phyloP scores from a whole-genome alignment of 345 rosid genomes.

The Sonneratia alba region DNA sequence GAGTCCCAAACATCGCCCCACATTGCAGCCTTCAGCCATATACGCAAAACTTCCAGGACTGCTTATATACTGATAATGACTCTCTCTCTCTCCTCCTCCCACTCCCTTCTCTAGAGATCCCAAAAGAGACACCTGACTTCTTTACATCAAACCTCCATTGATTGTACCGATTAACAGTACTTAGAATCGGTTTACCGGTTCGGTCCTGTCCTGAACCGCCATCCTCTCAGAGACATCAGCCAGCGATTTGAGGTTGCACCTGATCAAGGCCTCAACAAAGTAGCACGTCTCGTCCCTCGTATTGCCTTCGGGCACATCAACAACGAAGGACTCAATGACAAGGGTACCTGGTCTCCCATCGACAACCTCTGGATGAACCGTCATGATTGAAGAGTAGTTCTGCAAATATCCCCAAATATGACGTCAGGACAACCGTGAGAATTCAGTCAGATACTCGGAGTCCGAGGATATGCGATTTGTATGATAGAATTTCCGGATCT shows the following conservation, averaged over 20 bases:
- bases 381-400: constrained; percentile 45
- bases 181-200: constrained; percentile 25
- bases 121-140: no score
- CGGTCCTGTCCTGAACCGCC: constrained; percentile 40
- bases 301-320: constrained; percentile 58
- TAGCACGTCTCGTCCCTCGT: constrained; percentile 49
- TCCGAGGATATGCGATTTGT: no score
- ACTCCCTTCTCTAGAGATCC: not conserved
- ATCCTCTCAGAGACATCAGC: constrained; percentile 46
- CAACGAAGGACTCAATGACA: constrained; percentile 48
- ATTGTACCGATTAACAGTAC: not conserved
- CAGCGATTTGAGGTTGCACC: constrained; percentile 47
- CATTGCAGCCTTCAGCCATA: not conserved
- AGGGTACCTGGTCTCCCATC: constrained; percentile 49
- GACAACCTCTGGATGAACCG: constrained; percentile 41
- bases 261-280: constrained; percentile 44
- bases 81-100: not conserved
- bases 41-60: not conserved
- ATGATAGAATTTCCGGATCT: no score
- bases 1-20: not conserved
- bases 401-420: constrained; percentile 11
- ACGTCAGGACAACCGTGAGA: not conserved
- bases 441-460: no score
- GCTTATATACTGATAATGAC: not conserved
- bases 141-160: no score